Conservation (phyloP, 208 protist species). For the Trypanosoma theileri region DNA sequence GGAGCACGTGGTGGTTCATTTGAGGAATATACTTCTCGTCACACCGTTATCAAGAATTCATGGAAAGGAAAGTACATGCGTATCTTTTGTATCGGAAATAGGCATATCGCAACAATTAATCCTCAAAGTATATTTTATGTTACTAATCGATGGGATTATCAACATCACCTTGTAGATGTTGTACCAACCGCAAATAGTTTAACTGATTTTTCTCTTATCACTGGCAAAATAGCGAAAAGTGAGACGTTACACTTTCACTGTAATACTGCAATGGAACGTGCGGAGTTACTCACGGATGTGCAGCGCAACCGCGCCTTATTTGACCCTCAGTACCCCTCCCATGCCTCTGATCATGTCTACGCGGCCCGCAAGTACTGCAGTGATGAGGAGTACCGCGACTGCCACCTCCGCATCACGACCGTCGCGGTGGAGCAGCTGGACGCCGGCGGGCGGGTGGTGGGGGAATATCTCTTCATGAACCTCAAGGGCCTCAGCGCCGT, state of each 20-base stretch:
- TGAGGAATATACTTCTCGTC: constrained; percentile 63
- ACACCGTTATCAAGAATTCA: constrained; percentile 81
- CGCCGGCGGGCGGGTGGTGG: constrained; percentile 28
- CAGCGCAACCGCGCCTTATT: constrained; percentile 66
- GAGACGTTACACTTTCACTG: constrained; percentile 76
- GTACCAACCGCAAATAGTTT: constrained; percentile 30
- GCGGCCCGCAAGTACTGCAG: constrained; percentile 54
- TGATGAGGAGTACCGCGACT: constrained; percentile 40
- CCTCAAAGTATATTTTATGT: constrained; percentile 63
- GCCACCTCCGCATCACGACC: constrained; percentile 59
- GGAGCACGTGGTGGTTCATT: background rate
- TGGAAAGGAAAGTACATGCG: constrained; percentile 89
- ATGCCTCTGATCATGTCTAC: constrained; percentile 30
- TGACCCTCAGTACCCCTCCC: constrained; percentile 39
- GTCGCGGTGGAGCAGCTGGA: constrained; percentile 50
- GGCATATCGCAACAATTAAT: constrained; percentile 71
- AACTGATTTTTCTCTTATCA: constrained; percentile 58
- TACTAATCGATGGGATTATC: constrained; percentile 85
- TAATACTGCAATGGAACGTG: constrained; percentile 50
- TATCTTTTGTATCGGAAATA: constrained; percentile 70
- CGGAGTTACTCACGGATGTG: constrained; percentile 85
- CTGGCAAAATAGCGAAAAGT: constrained; percentile 34
- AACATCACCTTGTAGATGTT: constrained; percentile 43
- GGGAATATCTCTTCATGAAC: constrained; percentile 81
- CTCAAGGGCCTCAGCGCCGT: constrained; percentile 70